Base-by-base conservation (phyloP, 208 protist species). In the Acanthamoeba royreba region DNA sequence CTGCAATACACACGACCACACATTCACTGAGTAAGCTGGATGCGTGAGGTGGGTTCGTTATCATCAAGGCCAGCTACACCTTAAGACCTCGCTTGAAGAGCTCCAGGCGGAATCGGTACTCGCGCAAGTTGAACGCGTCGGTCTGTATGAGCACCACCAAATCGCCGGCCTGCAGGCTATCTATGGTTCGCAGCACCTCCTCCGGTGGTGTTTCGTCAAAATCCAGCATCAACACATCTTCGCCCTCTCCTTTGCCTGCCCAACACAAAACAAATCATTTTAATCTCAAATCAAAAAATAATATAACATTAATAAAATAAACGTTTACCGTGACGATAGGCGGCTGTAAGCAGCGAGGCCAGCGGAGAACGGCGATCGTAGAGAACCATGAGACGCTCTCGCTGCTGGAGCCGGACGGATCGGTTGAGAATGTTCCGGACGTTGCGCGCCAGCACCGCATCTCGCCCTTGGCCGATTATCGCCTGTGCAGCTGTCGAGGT, bases 31-130 rank as follows among this genome's bases (percentile, higher is more conserved):
- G n/a, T n/a, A n/a, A n/a, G n/a, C n/a, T n/a, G n/a, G n/a, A n/a
- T n/a, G n/a, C n/a, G n/a, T n/a, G n/a, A n/a, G n/a, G n/a, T 7
- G 22, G n/a, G n/a, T 25, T 28, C 58, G 9, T 28, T 9, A 15
- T 15, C 22, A 7, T 25, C 19, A 7, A 69, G n/a, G 63, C 31
- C 43, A 15, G 35, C 13, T 38, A 25, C 7, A 77, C 63, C 63
- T 77, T 77, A 11, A 77, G 63, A 8, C 63, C 63, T 5, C 63
- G 63, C 22, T 92, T 61, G 49, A 92, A 92, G 3, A 92, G 49
- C 49, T 92, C 86, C 5, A 92, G 49, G 25, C 86, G 13, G n/a
- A 92, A 49, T 35, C 86, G 42, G 31, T 92, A 92, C 47, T 92
- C 86, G 86, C 69, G 58, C n/a, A 92, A 13, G 69, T 92, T 53